A percentile compares a stretch with the other conserved stretches of the same genome.
These are phyloP conservation scores for Cercospora citrullina DNA, from an alignment of 2,329 filamentous ascomycete species.

Conservation along the genomic window DNA sequence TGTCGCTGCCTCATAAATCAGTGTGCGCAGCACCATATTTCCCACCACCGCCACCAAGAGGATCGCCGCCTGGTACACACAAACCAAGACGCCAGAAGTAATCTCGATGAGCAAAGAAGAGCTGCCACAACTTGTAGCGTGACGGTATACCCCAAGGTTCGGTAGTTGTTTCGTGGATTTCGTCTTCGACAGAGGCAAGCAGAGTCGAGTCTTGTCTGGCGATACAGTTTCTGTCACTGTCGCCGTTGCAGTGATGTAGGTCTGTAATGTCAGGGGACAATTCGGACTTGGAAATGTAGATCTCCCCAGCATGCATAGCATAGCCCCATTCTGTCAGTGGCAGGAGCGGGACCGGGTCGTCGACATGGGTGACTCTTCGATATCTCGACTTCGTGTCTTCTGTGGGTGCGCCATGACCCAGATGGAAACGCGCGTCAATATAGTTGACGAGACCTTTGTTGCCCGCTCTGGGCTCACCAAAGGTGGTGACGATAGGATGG, in stretches of 20 bases:
- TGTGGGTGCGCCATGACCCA: constrained; percentile 10
- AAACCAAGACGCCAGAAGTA: constrained; percentile 94
- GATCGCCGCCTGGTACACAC: constrained; percentile 65
- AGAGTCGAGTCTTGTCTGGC: constrained; percentile 55
- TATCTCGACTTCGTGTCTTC: constrained; percentile 49
- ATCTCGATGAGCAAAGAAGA: constrained; percentile 91
- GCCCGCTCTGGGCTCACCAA: constrained; percentile 75
- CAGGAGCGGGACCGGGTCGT: constrained; percentile 86
- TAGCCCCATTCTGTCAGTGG: constrained; percentile 89
- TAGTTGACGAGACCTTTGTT: constrained; percentile 56
- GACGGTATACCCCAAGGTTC: constrained; percentile 45
- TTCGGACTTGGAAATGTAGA: constrained; percentile 73
- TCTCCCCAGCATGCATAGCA: constrained; percentile 78
- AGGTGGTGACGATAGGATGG: constrained; percentile 79
- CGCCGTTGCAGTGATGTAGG: constrained; percentile 69
- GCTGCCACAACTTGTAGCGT: constrained; percentile 79
- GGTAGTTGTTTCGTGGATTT: constrained; percentile 37
- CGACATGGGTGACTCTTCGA: constrained; percentile 77
- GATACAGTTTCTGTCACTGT: constrained; percentile 71
- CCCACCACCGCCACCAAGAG: constrained; percentile 31
- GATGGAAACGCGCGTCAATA: constrained; percentile 54
- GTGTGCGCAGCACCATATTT: constrained; percentile 24
- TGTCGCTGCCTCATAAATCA: constrained; percentile 31
- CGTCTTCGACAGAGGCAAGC: constrained; percentile 29
- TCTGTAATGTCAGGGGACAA: constrained; percentile 70